Conservation (phyloP, 1,284 basidiomycete genomes). For the Mycena sp. region DNA sequence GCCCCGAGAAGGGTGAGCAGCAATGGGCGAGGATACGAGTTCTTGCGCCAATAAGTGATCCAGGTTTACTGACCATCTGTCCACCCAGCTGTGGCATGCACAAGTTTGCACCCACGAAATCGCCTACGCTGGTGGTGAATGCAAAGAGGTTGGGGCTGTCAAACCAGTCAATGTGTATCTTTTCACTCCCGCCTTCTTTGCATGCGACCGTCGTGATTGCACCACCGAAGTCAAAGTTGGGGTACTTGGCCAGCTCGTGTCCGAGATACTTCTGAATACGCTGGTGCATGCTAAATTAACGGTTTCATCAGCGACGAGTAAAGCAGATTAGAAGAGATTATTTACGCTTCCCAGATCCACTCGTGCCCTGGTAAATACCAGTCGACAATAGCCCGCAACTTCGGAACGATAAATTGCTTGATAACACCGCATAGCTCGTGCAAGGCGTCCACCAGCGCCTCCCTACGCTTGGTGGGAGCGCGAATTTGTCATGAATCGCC, state of each 20-base stretch:
- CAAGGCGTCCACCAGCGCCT: background rate
- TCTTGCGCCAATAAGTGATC: background rate
- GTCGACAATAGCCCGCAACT: background rate
- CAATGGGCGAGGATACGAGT: background rate
- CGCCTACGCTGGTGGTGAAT: background rate
- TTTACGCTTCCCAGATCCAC: background rate
- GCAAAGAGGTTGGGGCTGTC: background rate
- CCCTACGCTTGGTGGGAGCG: background rate
- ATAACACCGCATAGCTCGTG: background rate
- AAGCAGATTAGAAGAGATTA: background rate
- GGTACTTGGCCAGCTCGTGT: background rate
- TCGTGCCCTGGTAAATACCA: background rate
- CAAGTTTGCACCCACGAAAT: background rate
- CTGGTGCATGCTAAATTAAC: background rate
- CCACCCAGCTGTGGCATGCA: background rate
- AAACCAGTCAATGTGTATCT: background rate
- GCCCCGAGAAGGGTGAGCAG: background rate
- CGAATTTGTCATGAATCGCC: background rate
- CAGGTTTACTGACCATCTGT: background rate
- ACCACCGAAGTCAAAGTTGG: background rate
- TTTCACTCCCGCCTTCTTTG: conserved; percentile 1
- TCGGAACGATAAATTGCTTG: background rate
- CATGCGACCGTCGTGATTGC: background rate
- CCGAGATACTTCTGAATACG: background rate
- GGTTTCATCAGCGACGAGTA: background rate